phyloP scores from a whole-genome alignment of 441 rosid genomes.

The Adansonia madagascariensis region DNA sequence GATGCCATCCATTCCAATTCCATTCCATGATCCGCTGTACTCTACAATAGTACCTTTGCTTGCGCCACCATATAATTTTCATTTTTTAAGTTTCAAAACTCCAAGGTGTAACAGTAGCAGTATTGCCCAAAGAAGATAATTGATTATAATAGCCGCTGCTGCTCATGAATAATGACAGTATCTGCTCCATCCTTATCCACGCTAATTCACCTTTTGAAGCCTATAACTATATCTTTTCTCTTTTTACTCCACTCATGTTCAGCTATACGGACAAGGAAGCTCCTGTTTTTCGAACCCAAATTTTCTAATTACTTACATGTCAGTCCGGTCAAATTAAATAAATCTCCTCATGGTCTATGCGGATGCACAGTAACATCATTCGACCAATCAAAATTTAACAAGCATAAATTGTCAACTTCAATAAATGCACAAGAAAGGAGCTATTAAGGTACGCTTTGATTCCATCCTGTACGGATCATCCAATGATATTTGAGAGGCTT shows the following conservation, averaged over 20 bases:
- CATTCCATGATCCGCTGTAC: too few relatives aligned
- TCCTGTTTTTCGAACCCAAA: conserved; percentile 3
- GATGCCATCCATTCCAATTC: too few relatives aligned
- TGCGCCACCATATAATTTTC: too few relatives aligned
- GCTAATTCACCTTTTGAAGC: too few relatives aligned
- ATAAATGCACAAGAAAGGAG: background rate
- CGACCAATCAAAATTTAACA: background rate
- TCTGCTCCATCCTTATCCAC: too few relatives aligned
- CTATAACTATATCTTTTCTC: background rate
- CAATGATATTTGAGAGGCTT: conserved; percentile 16
- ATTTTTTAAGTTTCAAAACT: too few relatives aligned
- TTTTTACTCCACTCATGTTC: background rate
- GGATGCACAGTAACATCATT: background rate
- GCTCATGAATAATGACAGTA: too few relatives aligned
- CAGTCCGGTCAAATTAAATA: background rate
- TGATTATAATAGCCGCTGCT: too few relatives aligned
- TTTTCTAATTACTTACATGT: background rate
- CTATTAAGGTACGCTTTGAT: background rate
- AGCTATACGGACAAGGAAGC: background rate
- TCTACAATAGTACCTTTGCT: too few relatives aligned
- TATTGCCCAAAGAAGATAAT: too few relatives aligned
- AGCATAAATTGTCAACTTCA: conserved; percentile 3
- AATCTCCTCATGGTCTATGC: background rate
- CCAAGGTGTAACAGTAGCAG: too few relatives aligned
- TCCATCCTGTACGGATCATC: background rate